Evolutionary conservation across 768 basidiomycete species (phyloP), one percentile per base, ranked within the genome.

Genomic region (Coprinopsis sp.): DNA sequence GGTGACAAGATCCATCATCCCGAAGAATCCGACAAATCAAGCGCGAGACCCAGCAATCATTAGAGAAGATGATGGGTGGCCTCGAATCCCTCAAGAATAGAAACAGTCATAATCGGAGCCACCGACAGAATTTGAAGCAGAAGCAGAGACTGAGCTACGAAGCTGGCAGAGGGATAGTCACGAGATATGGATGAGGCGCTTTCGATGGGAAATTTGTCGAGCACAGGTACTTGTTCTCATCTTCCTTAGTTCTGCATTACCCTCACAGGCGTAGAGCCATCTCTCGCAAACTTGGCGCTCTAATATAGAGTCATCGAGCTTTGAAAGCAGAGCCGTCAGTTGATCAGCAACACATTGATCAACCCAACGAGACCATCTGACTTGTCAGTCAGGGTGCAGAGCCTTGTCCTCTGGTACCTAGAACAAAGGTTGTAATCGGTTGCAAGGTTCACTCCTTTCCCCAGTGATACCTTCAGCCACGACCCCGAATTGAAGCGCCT

Each of bases 1-100:
- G 34, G 47, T 24, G 12, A 14, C 16, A 31, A 29, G 11, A 10
- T 16, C 24, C 10, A 7, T 13, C 19, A 33, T 24, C 18, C 19
- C 24, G 14, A 42, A 33, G 47, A 47, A 24, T 21, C 41, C 22
- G 37, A 33, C 3, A 36, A 16, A 16, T 46, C 19, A 46, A 36
- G 22, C 29, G 18, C 10, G 33, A 33, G 6, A 22, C 6, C 22
- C 6, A 19, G 22, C 6, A 21, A 16, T 8, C 19, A 12, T 22
- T 39, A 6, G 22, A 39, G 10, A 16, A 16, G 5, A 19, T 39
- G 18, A 22, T 22, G 21, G 6, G 5, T 8, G 38, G 25, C 12
- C 21, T 39, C 5, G 8, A 10, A 10, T 7, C 11, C 7, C 18
- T 39, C 10, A 39, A 25, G 22, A 39, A 23, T 25, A 23, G 19